Conservation (phyloP, 805 yeast genomes). For the Zygosaccharomyces rouxii region DNA sequence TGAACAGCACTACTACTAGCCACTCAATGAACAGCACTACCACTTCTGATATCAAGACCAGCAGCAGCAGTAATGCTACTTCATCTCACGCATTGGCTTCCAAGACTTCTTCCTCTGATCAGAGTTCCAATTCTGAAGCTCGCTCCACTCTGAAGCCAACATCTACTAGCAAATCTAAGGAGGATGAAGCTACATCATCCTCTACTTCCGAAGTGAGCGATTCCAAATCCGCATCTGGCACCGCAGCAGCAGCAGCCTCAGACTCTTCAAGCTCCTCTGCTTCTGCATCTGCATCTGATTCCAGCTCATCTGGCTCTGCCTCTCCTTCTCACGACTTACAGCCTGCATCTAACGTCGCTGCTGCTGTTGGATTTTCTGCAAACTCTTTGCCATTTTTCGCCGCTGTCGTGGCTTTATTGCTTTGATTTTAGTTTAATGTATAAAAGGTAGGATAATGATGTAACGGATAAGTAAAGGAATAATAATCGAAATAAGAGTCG, state of each 20-base stretch:
- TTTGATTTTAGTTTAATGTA: conserved; percentile 3
- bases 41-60: conserved; percentile 9
- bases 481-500: neutral
- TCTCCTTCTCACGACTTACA: conserved; percentile 4
- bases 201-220: conserved; percentile 13
- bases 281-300: conserved; percentile 2
- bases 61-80: conserved; percentile 13
- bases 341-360: conserved; percentile 1
- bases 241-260: conserved; percentile 3
- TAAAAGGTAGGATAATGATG: conserved; percentile 2
- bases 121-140: conserved; percentile 6
- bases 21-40: no score
- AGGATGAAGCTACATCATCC: conserved; percentile 4
- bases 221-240: conserved; percentile 10
- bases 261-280: neutral
- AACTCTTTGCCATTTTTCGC: conserved; percentile 2
- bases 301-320: conserved; percentile 4
- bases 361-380: neutral
- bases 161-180: conserved; percentile 8
- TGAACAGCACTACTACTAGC: conserved; percentile 9
- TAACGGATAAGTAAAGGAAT: neutral
- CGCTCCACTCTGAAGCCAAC: conserved; percentile 7
- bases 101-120: conserved; percentile 3
- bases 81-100: conserved; percentile 8
- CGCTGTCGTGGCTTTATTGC: neutral